Conservation (phyloP, 192 early-diverging fungal species). For the Entophlyctis helioformis region DNA sequence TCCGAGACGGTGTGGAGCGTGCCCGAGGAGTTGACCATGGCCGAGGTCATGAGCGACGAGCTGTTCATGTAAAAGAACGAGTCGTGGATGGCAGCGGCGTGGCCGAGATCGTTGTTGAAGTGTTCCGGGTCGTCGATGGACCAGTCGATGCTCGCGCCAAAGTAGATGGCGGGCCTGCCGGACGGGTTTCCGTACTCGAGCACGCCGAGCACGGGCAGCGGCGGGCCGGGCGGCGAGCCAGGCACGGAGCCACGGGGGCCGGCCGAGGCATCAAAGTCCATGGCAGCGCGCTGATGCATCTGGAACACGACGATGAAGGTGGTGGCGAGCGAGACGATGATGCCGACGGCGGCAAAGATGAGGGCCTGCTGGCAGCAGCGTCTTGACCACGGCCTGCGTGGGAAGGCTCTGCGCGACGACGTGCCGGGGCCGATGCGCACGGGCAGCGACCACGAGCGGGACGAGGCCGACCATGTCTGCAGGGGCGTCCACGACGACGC, state of each 20-base stretch:
- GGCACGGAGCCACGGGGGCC: constrained; percentile 12
- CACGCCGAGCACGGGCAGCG: constrained; percentile 12
- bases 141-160: constrained; percentile 24
- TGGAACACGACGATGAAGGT: too few species aligned
- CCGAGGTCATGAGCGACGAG: neutral
- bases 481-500: too few species aligned
- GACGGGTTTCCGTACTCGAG: neutral
- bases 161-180: constrained; percentile 3
- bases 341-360: too few species aligned
- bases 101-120: constrained; percentile 11
- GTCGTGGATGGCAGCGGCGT: constrained; percentile 13
- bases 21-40: constrained; percentile 11
- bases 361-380: too few species aligned
- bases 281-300: too few species aligned
- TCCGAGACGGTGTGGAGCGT: constrained; percentile 8
- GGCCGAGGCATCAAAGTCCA: constrained; percentile 10
- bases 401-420: too few species aligned
- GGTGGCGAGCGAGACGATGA: too few species aligned
- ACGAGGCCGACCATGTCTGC: too few species aligned
- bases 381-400: too few species aligned
- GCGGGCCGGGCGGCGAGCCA: constrained; percentile 11
- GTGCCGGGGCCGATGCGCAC: too few species aligned
- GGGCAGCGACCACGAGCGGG: too few species aligned
- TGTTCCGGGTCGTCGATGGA: constrained; percentile 12
- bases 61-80: constrained; percentile 11